Conservation (phyloP, 2,329 filamentous ascomycete species). For the Hymenotorrendiella dingleyae region DNA sequence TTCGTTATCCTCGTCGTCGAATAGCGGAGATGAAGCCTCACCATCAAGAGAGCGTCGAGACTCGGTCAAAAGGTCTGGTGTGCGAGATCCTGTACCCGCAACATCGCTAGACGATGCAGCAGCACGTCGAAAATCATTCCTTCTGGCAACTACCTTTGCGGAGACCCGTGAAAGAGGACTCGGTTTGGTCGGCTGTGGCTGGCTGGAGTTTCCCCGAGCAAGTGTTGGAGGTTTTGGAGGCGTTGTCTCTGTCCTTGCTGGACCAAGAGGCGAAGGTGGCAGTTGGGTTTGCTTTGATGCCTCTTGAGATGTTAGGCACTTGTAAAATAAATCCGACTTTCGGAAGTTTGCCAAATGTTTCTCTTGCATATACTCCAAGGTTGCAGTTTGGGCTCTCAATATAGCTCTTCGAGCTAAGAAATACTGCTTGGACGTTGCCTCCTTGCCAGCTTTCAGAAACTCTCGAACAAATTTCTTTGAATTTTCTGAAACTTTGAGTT, state of each 20-base stretch:
- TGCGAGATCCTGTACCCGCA: slow-evolving; percentile 38
- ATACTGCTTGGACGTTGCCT: slow-evolving; percentile 76
- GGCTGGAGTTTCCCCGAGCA: slow-evolving; percentile 21
- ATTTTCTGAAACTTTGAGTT: slow-evolving; percentile 69
- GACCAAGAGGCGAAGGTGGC: slow-evolving; percentile 19
- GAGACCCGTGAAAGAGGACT: slow-evolving; percentile 40
- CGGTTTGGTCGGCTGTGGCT: slow-evolving; percentile 36
- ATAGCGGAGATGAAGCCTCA: slow-evolving; percentile 50
- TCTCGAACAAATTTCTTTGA: slow-evolving; percentile 64
- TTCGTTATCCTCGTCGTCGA: slow-evolving; percentile 78
- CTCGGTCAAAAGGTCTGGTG: slow-evolving; percentile 29
- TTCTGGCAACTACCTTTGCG: slow-evolving; percentile 39
- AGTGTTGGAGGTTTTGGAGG: slow-evolving; percentile 25
- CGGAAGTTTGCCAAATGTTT: slow-evolving; percentile 81
- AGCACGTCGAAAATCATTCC: slow-evolving; percentile 50
- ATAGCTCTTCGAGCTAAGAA: slow-evolving; percentile 76
- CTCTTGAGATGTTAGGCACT: slow-evolving; percentile 88
- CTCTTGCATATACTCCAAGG: slow-evolving; percentile 78
- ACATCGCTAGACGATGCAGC: slow-evolving; percentile 57
- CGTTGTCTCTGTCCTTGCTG: slow-evolving; percentile 34
- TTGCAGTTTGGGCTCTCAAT: slow-evolving; percentile 72
- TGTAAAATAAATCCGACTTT: slow-evolving; percentile 90
- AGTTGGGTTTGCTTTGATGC: slow-evolving; percentile 37
- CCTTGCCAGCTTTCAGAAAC: slow-evolving; percentile 73
- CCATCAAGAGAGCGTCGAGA: slow-evolving; percentile 69